These are phyloP conservation scores for bread wheat (Triticum aestivum) DNA, from an alignment of 176 grass and related monocot genomes.

Conservation along the genomic window DNA sequence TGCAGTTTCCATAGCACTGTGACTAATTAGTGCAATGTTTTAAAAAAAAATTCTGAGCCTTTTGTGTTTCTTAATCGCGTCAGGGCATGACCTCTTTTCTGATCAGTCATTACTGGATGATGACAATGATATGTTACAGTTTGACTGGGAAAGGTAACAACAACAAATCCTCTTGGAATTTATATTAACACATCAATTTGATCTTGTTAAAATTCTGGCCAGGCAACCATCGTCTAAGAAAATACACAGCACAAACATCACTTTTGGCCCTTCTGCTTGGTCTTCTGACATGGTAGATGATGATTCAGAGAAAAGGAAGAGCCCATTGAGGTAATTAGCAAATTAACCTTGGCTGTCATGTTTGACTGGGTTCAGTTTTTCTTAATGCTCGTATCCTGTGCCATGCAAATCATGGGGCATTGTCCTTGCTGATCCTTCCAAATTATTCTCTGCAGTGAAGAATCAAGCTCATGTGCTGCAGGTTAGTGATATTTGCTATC, in stretches of 20 bases:
- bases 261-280: conserved; percentile 39
- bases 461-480: conserved; percentile 51
- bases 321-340: conserved; percentile 44
- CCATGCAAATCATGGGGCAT: conserved; percentile 5
- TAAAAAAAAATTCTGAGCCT: not conserved
- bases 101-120: conserved; percentile 28
- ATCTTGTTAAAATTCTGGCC: conserved; percentile 27
- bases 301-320: conserved; percentile 50
- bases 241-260: conserved; percentile 25
- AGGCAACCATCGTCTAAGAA: conserved; percentile 39
- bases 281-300: conserved; percentile 33
- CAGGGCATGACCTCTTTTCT: conserved; percentile 36
- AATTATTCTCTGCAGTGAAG: conserved; percentile 54
- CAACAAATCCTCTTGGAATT: conserved; percentile 15
- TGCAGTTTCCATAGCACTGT: not conserved
- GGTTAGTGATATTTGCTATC: conserved; percentile 35
- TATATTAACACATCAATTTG: conserved; percentile 9
- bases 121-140: conserved; percentile 20
- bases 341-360: conserved; percentile 1
- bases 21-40: conserved; percentile 11
- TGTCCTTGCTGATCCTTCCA: conserved; percentile 20
- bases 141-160: conserved; percentile 53
- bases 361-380: conserved; percentile 19
- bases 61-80: conserved; percentile 16
- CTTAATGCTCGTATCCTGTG: not conserved